Evolutionary conservation across 805 yeast genomes (phyloP).

Genomic region (Candida xyloterini): DNA sequence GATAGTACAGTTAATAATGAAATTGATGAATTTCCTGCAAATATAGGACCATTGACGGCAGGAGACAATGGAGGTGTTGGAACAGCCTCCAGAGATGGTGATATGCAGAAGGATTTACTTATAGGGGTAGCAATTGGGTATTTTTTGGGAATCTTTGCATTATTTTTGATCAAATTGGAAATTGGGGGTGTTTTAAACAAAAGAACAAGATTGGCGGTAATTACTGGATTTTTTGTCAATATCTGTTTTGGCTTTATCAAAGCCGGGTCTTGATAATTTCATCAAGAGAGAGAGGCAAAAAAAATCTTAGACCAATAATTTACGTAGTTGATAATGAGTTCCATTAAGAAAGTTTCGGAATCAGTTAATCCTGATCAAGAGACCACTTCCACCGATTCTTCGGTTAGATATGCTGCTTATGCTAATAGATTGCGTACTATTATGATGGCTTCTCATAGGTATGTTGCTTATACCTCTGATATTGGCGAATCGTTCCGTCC

Average conservation of each 20-base stretch:
- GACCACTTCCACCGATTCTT: constrained; percentile 24
- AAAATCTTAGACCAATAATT: not conserved
- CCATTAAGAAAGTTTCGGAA: constrained; percentile 6
- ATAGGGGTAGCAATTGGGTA: constrained; percentile 73
- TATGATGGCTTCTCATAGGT: constrained; percentile 69
- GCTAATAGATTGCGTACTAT: constrained; percentile 73
- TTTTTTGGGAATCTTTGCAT: constrained; percentile 67
- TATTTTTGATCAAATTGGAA: constrained; percentile 61
- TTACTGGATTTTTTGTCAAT: constrained; percentile 70
- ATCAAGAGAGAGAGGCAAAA: not conserved
- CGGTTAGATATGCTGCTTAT: constrained; percentile 75
- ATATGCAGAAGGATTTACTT: constrained; percentile 59
- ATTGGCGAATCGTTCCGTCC: constrained; percentile 86
- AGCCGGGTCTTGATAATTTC: constrained; percentile 33
- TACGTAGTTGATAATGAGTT: not conserved
- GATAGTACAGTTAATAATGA: constrained; percentile 66
- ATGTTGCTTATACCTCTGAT: constrained; percentile 84
- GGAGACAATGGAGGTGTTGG: constrained; percentile 22
- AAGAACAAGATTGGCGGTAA: constrained; percentile 62
- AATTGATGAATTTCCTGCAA: constrained; percentile 44
- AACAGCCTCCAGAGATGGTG: constrained; percentile 30
- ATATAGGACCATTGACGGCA: constrained; percentile 15
- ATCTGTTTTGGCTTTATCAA: constrained; percentile 61
- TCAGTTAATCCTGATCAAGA: constrained; percentile 9
- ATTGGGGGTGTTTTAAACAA: constrained; percentile 53